phyloP scores from a whole-genome alignment of 2,329 filamentous ascomycete genomes.

The Hansfordia pulvinata region DNA sequence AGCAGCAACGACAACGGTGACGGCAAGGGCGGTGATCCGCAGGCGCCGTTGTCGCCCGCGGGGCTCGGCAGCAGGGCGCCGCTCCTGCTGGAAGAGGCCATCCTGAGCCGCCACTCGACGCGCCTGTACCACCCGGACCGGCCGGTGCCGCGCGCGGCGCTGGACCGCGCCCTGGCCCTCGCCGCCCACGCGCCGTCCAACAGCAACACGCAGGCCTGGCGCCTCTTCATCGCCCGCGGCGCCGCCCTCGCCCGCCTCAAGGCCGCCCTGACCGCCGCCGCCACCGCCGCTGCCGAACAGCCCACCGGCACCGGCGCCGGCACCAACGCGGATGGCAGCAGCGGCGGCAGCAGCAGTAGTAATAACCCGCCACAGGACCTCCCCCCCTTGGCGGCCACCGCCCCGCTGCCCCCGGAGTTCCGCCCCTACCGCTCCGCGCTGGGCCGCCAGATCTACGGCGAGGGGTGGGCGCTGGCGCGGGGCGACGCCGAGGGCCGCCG shows the following conservation, averaged over 20 bases:
- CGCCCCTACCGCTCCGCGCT: constrained; percentile 5
- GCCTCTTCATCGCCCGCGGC: constrained; percentile 6
- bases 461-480: constrained; percentile 6
- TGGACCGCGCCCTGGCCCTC: constrained; percentile 4
- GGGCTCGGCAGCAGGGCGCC: no score
- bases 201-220: constrained; percentile 10
- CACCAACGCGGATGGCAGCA: no score
- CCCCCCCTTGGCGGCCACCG: no score
- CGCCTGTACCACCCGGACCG: constrained; percentile 5
- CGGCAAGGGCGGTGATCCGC: no score
- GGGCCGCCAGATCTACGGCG: constrained; percentile 6
- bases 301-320: no score
- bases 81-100: constrained; percentile 8
- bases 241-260: constrained; percentile 3
- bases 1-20: no score
- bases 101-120: constrained; percentile 7
- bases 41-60: no score
- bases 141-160: constrained; percentile 3
- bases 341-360: no score
- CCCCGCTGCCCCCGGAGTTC: constrained; percentile 4
- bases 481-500: constrained; percentile 5
- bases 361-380: no score
- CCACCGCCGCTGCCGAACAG: constrained; percentile 1
- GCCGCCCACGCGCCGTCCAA: constrained; percentile 8
- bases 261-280: constrained; percentile 2